Evolutionary conservation across 208 protist genomes (phyloP), one percentile per base, ranked within the genome.

Genomic region (Leishmania tropica): DNA sequence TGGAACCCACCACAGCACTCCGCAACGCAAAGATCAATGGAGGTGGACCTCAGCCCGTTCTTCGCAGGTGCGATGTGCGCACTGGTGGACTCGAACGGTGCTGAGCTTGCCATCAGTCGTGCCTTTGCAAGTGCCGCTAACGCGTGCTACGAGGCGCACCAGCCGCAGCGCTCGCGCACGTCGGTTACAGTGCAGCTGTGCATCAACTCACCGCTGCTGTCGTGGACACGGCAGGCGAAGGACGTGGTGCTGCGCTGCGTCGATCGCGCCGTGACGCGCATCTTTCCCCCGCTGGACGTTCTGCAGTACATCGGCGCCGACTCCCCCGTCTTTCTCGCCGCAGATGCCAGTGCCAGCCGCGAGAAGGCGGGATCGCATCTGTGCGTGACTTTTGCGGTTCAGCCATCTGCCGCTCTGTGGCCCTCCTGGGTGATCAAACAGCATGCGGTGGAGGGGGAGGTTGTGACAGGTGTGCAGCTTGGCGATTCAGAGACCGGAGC

Each of bases 231-330:
- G 3, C 5, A 56, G n/a, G 47, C 76, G 64, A 81, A 84, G 68
- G 95, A 96, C 77, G 79, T 60, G n/a, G 84, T 95, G 53, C 78
- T 93, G 37, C 88, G 88, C 4, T 96, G 90, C 77, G 86, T 96
- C 31, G 95, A 97, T 80, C 92, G 95, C 6, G 84, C 92, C 1
- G 84, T 93, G n/a, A 35, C 82, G 8, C 93, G 95, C 37, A 81
- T 97, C 24, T 90, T 86, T 64, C 95, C 95, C 6, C 88, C 91
- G 35, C 64, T 97, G 37, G 95, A 97, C 65, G 84, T 89, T 17
- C 75, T 92, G 24, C 92, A 92, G 79, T 93, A 92, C 77, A 48
- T 93, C 15, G 65, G 70, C 37, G 73, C 42, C 10, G 51, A 77
- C 28, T 93, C 89, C 1, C 87, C 89, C 0, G 53, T 45, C 13